These are phyloP conservation scores for Taphrina wiesneri DNA, from an alignment of 1,139 yeast genomes.

Conservation along the genomic window DNA sequence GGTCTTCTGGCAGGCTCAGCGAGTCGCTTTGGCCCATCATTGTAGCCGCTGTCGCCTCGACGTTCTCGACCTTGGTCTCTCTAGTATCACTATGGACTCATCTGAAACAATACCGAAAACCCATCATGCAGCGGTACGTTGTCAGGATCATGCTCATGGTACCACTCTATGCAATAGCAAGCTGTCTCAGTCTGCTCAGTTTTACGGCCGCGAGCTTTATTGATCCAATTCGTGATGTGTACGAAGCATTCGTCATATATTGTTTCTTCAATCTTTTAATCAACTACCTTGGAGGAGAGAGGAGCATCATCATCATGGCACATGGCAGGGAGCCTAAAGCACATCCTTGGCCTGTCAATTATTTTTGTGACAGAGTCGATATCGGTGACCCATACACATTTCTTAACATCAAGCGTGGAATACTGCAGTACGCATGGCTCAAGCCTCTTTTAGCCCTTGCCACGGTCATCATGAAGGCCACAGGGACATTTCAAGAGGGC, in stretches of 20 bases:
- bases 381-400: slow-evolving; percentile 84
- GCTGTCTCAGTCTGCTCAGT: slow-evolving; percentile 58
- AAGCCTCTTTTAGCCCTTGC: slow-evolving; percentile 74
- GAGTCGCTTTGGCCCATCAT: slow-evolving; percentile 31
- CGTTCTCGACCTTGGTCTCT: slow-evolving; percentile 43
- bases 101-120: slow-evolving; percentile 74
- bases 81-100: slow-evolving; percentile 55
- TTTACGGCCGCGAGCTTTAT: slow-evolving; percentile 54
- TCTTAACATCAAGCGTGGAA: slow-evolving; percentile 74
- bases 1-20: slow-evolving; percentile 29
- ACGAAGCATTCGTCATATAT: slow-evolving; percentile 90
- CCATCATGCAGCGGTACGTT: slow-evolving; percentile 81
- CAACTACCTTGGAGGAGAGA: slow-evolving; percentile 85
- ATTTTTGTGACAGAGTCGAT: slow-evolving; percentile 62
- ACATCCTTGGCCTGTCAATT: slow-evolving; percentile 60
- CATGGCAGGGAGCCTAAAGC: slow-evolving; percentile 72
- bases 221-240: slow-evolving; percentile 81
- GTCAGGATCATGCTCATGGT: slow-evolving; percentile 70
- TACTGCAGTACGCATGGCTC: slow-evolving; percentile 91
- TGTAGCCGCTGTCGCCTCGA: slow-evolving; percentile 22
- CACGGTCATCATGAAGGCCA: slow-evolving; percentile 55
- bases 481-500: slow-evolving; percentile 53
- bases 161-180: slow-evolving; percentile 58
- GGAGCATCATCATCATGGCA: slow-evolving; percentile 71
- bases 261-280: slow-evolving; percentile 85